Evolutionary conservation across 805 yeast genomes (phyloP), one percentile per base, ranked within the genome.

Genomic region (Wickerhamiella domercqiae): DNA sequence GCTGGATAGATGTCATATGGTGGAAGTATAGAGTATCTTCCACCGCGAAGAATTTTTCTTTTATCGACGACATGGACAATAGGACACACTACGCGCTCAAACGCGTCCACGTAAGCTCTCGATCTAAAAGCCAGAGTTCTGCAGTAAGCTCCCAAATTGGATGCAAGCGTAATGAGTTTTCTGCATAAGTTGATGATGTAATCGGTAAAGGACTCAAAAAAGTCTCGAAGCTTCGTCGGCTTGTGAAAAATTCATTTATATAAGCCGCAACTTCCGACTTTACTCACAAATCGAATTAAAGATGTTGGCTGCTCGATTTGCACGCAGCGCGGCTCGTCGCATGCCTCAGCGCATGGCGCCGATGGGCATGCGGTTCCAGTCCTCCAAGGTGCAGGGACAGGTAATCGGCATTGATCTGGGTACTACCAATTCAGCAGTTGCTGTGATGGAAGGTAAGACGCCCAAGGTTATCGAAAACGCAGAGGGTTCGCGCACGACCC

Each of bases 371-470:
- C 66, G 70, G 48, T 65, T 57, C 62, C 66, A 67, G 62, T 63
- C 70, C 39, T 57, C 59, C 43, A 67, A 67, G 56, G 70, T 68
- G 46, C 64, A 61, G 50, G 68, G 71, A 45, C 65, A 74, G 47
- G 87, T 80, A 33, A 78, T 80, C 53, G 93, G 93, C 57, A 78
- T 80, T 50, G 93, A 80, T 60, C 64, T 80, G 54, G 93, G 93
- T 53, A 80, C 93, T 57, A 80, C 93, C 57, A 80, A 81, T 66
- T 80, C 93, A 24, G 93, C 93, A 39, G 93, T 80, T 30, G 93
- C 93, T 38, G 62, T 79, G 38, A 73, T 81, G 75, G 86, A 79
- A 61, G 80, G 83, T 46, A 70, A 74, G 56, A 59, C 66, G 42
- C 87, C 93, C 41, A 73, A 71, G 61, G 82, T 80, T 45, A 64